Evolutionary conservation across 2,329 filamentous ascomycete species (phyloP).

Genomic region (Talaromyces sp.): DNA sequence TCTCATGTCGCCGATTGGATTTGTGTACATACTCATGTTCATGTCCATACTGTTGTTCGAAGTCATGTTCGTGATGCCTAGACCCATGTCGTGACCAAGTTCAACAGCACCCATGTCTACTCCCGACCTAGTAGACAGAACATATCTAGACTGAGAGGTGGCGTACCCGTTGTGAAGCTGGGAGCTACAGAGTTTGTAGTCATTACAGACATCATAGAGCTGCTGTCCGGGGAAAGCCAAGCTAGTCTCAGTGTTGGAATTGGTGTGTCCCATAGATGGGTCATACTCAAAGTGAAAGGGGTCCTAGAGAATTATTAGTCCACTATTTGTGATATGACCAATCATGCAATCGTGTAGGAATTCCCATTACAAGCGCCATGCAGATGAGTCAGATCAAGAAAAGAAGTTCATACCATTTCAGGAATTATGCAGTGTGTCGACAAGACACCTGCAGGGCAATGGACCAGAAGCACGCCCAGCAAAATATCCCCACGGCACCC

Average conservation of each 20-base stretch:
- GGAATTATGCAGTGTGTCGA: neutral
- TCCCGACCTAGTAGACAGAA: neutral
- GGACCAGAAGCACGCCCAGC: neutral
- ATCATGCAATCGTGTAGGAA: neutral
- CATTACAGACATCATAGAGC: neutral
- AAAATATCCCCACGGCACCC: neutral
- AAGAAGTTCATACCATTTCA: neutral
- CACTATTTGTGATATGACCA: neutral
- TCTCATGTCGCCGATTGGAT: neutral
- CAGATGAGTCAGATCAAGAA: neutral
- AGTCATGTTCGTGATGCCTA: neutral
- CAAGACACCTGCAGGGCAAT: neutral
- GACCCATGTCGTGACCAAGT: neutral
- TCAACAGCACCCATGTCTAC: neutral
- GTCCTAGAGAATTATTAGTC: constrained; percentile 1
- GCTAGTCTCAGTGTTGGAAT: neutral
- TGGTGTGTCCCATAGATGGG: neutral
- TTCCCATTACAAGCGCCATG: neutral
- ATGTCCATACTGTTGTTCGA: neutral
- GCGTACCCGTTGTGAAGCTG: neutral
- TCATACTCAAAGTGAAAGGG: constrained; percentile 1
- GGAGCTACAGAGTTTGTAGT: neutral
- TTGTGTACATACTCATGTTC: neutral
- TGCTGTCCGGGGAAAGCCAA: neutral
- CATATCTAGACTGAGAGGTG: neutral